A percentile compares a stretch with the other conserved stretches of the same genome.
phyloP scores from a whole-genome alignment of 139 green algal species.

The Limnomonas spitsbergensis region DNA sequence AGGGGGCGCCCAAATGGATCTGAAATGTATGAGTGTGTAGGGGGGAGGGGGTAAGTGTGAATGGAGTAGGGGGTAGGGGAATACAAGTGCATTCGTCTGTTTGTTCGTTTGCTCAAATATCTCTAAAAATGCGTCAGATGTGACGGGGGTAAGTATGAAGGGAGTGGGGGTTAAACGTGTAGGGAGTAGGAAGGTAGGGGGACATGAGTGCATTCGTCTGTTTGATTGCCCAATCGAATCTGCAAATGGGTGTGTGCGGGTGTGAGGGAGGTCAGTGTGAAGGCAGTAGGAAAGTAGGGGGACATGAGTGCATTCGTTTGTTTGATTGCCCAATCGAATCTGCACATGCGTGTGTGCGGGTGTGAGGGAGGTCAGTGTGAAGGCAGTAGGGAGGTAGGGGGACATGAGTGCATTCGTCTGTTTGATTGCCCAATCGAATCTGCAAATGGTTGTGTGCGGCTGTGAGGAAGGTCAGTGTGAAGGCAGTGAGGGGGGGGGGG shows the following conservation, averaged over 20 bases:
- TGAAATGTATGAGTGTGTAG: neutral
- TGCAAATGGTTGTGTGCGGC: no score
- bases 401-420: no score
- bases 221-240: no score
- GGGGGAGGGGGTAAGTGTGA: neutral
- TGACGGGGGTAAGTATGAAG: neutral
- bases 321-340: neutral
- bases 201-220: neutral
- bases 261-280: neutral
- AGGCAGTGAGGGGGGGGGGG: neutral
- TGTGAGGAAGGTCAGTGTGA: neutral
- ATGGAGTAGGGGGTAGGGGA: neutral
- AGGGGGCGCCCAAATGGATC: neutral
- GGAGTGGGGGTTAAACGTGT: neutral
- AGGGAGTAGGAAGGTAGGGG: neutral
- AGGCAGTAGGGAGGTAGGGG: neutral
- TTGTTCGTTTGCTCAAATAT: no score
- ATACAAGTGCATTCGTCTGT: no score
- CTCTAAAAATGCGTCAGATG: no score
- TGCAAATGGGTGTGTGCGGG: no score
- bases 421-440: no score
- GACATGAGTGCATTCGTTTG: neutral
- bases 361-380: neutral
- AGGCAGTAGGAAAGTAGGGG: neutral
- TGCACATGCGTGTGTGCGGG: neutral